Conservation (phyloP, 2,329 filamentous ascomycete genomes). For the Monosporascus ibericus region DNA sequence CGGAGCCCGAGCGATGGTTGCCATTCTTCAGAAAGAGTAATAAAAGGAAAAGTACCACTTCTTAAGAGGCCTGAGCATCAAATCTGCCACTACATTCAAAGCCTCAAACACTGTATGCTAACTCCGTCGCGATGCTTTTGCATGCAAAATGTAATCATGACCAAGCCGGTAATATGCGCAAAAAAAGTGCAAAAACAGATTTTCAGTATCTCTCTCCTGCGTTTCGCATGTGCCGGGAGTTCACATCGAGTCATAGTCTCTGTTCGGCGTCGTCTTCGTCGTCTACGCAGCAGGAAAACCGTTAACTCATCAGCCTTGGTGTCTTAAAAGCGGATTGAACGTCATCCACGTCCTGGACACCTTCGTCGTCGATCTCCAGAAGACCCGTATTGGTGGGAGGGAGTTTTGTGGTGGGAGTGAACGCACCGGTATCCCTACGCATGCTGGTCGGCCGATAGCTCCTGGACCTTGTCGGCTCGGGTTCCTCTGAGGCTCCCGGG, state of each 20-base stretch:
- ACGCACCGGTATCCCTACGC: slow-evolving; percentile 37
- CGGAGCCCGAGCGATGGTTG: not conserved
- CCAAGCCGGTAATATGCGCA: slow-evolving; percentile 5
- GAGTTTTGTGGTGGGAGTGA: slow-evolving; percentile 13
- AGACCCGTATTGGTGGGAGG: slow-evolving; percentile 10
- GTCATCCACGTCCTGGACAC: slow-evolving; percentile 23
- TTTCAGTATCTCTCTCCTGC: not conserved
- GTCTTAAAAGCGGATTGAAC: slow-evolving; percentile 18
- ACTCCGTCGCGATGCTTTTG: slow-evolving; percentile 21
- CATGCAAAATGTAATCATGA: slow-evolving; percentile 7
- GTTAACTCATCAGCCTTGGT: slow-evolving; percentile 14
- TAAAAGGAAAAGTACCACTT: not conserved
- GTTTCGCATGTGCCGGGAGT: not conserved
- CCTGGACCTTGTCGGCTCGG: slow-evolving; percentile 33
- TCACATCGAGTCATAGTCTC: not conserved
- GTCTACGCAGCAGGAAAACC: slow-evolving; percentile 6
- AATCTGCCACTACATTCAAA: not conserved
- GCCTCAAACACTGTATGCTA: slow-evolving; percentile 10
- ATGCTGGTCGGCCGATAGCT: slow-evolving; percentile 49
- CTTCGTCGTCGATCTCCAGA: slow-evolving; percentile 25
- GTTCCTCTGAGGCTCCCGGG: slow-evolving; percentile 18
- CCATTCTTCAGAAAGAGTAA: not conserved
- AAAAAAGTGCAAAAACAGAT: slow-evolving; percentile 2
- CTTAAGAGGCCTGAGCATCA: not conserved
- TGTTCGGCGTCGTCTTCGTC: not conserved